These are phyloP conservation scores for Pseudoperonospora humuli DNA, from an alignment of 352 stramenopile genomes.

Conservation along the genomic window DNA sequence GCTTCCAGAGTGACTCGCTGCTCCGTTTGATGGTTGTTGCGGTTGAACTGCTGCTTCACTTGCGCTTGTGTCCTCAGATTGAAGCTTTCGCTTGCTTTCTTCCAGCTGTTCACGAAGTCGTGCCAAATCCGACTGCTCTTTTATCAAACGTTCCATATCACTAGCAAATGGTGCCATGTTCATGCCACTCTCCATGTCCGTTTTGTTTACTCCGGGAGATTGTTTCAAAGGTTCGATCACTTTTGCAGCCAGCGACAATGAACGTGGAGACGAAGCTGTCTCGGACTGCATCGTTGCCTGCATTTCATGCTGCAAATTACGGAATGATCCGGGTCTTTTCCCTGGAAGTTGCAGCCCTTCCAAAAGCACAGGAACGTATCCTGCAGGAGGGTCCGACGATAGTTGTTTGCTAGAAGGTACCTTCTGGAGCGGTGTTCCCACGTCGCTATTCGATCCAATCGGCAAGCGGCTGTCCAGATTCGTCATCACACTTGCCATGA, in stretches of 20 bases:
- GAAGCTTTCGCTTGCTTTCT: conserved; percentile 56
- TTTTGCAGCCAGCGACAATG: conserved; percentile 30
- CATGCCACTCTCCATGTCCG: background rate
- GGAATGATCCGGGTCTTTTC: conserved; percentile 21
- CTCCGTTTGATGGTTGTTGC: conserved; percentile 4
- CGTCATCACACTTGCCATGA: conserved; percentile 55
- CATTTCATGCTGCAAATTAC: conserved; percentile 8
- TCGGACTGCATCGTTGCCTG: conserved; percentile 3
- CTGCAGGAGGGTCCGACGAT: conserved; percentile 21
- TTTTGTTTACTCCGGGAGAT: background rate
- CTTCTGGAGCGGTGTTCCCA: conserved; percentile 5
- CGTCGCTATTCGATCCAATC: conserved; percentile 8
- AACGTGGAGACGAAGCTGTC: background rate
- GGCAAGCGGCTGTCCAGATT: conserved; percentile 16
- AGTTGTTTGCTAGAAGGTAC: conserved; percentile 12
- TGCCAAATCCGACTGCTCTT: conserved; percentile 62
- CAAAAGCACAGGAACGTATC: conserved; percentile 42
- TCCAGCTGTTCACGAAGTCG: conserved; percentile 52
- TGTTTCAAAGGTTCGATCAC: conserved; percentile 34
- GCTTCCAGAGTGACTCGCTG: background rate
- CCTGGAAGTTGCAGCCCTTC: conserved; percentile 37
- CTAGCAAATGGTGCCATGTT: conserved; percentile 21
- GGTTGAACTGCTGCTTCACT: conserved; percentile 1
- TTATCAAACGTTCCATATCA: conserved; percentile 56
- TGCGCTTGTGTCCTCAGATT: conserved; percentile 21